Percentiles rank a stretch among this genome's conserved stretches.
phyloP scores from a whole-genome alignment of 1,284 basidiomycete genomes.

The Ceratobasidium sp. region DNA sequence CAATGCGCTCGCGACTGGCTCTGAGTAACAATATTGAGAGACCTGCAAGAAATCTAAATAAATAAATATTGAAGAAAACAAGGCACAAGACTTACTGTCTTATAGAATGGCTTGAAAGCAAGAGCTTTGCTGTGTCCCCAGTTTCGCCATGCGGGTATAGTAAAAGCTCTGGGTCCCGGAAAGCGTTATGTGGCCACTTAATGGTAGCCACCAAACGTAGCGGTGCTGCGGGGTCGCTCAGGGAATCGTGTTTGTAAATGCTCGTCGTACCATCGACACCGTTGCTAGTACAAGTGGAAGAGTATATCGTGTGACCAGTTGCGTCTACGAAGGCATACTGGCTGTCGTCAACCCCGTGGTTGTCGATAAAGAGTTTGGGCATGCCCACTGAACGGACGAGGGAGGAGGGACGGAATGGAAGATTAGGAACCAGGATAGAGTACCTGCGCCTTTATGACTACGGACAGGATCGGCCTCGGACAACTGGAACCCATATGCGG shows the following conservation, averaged over 20 bases:
- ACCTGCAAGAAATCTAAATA: neutral
- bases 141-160: conserved; percentile 21
- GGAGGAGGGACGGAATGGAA: conserved; percentile 12
- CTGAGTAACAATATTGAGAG: conserved; percentile 25
- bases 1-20: conserved; percentile 38
- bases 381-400: conserved; percentile 25
- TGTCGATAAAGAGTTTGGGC: conserved; percentile 45
- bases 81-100: conserved; percentile 15
- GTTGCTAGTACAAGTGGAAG: conserved; percentile 11
- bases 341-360: conserved; percentile 23
- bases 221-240: neutral
- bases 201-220: conserved; percentile 35
- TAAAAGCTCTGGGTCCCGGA: conserved; percentile 35
- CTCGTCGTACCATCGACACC: conserved; percentile 32
- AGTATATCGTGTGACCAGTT: conserved; percentile 24
- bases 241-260: conserved; percentile 38
- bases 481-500: conserved; percentile 20
- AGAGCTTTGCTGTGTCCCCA: conserved; percentile 25
- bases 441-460: conserved; percentile 38
- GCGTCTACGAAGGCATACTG: conserved; percentile 42
- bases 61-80: neutral
- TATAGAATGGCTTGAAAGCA: conserved; percentile 27
- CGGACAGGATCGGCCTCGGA: conserved; percentile 11
- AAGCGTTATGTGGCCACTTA: conserved; percentile 40
- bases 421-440: neutral